These are phyloP conservation scores for Tulasnella sp. DNA, from an alignment of 768 basidiomycete species.

Conservation along the genomic window DNA sequence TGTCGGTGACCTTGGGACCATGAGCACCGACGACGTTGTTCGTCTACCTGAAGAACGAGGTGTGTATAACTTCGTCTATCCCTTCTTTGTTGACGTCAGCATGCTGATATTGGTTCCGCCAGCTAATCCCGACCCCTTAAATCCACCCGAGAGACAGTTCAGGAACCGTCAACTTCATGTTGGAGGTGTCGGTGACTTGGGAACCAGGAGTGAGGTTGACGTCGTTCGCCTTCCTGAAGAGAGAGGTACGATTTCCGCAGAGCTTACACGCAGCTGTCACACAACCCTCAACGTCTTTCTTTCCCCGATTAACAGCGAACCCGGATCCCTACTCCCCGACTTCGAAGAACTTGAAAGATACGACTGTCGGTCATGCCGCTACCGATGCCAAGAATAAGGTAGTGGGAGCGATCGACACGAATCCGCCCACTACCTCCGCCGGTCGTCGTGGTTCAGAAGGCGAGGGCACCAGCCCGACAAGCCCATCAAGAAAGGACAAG, in stretches of 20 bases:
- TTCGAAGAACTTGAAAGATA: not conserved
- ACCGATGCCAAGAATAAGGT: not conserved
- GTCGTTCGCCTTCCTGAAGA: conserved; percentile 29
- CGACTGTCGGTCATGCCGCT: not conserved
- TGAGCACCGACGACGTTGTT: conserved; percentile 8
- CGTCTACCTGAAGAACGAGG: conserved; percentile 32
- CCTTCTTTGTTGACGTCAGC: not conserved
- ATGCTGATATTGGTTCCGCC: not conserved
- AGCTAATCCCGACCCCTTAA: not conserved
- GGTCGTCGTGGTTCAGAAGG: not conserved
- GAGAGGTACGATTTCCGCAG: not conserved
- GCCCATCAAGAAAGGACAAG: conserved; percentile 31
- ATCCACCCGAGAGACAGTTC: not conserved
- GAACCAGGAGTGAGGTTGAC: conserved; percentile 19
- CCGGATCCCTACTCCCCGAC: not conserved
- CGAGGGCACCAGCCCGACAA: not conserved
- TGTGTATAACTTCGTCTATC: not conserved
- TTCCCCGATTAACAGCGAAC: not conserved
- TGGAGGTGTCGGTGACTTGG: conserved; percentile 31
- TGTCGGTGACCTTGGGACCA: conserved; percentile 29
- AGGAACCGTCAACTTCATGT: conserved; percentile 8
- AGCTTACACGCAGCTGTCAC: not conserved
- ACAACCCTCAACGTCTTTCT: not conserved
- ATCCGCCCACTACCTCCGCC: not conserved
- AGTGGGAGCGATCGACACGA: not conserved